Evolutionary conservation across 441 rosid genomes (phyloP).

Genomic region (Cnidoscolus chayamansa): DNA sequence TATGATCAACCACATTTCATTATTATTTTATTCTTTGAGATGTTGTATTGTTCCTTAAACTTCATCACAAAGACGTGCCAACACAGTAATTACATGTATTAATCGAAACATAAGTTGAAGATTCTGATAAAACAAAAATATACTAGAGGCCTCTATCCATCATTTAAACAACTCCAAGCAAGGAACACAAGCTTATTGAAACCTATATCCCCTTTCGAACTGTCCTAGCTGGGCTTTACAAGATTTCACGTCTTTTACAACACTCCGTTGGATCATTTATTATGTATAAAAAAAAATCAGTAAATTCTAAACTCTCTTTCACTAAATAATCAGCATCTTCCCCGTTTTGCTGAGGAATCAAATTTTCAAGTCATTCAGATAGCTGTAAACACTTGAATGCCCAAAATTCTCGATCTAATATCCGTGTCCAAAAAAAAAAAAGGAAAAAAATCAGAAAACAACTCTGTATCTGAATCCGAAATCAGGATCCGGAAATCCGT

Average conservation of each 20-base stretch:
- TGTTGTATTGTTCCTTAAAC: neutral
- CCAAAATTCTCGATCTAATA: neutral
- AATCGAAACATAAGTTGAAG: neutral
- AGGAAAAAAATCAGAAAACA: neutral
- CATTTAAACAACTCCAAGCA: neutral
- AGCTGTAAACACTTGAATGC: neutral
- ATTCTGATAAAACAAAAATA: neutral
- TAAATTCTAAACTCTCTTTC: neutral
- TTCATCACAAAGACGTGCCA: neutral
- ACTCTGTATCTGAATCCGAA: neutral
- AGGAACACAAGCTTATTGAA: neutral
- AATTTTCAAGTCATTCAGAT: neutral
- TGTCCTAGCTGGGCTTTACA: neutral
- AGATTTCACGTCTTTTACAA: neutral
- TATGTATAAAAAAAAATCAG: neutral
- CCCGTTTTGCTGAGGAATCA: neutral
- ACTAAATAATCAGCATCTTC: neutral
- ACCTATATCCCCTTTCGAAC: neutral
- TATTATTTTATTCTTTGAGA: neutral
- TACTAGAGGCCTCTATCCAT: neutral
- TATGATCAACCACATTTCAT: neutral
- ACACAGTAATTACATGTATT: neutral
- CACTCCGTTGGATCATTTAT: neutral
- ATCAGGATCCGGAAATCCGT: conserved; percentile 13
- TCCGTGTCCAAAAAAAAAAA: neutral